Base-by-base conservation (phyloP, 768 basidiomycete genomes). In the Kwoniella newhampshirensis region DNA sequence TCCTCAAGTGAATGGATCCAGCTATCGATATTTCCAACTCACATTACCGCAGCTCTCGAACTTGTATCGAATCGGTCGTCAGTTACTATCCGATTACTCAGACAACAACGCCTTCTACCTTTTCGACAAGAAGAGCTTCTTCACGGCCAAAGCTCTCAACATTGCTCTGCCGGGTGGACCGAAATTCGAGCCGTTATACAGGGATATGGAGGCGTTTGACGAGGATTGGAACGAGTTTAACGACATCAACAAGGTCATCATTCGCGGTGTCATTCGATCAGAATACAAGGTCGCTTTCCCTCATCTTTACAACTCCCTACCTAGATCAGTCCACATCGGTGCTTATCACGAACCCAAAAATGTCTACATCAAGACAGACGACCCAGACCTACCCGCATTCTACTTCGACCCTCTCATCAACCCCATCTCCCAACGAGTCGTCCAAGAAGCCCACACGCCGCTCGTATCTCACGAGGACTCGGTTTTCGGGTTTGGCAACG, bases 221-320 rank as follows among this genome's bases (percentile, higher is more conserved):
- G 96, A 98, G 74, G 96, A 99, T 73, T 96, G 92, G 92, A 96
- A 96, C 76, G 92, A 96, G 76, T 99, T 99, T 71, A 99, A 99
- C 75, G 96, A 99, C 73, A 96, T 98, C 78, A 93, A 96, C 80
- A 99, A 99, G 78, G 88, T 99, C 71, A 94, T 99, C 77, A 98
- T 99, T 66, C 92, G 96, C 20, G 92, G 98, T 73, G 91, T 96
- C 76, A 94, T 98, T 62, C 85, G 96, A 43, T 97, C 94, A 1
- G 96, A 99, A 79, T 97, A 99, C 83, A 97, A 94, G 76, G 92
- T 99, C 49, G 94, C 93, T 2, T 98, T 97, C 82, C 94, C 96
- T 28, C 94, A 99, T 71, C 82, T 99, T 1, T 99, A 99, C 80
- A 99, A 99, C 78, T 96, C 96, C 32, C 82, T 96, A 8, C 96